phyloP scores from a whole-genome alignment of 495 filamentous ascomycete species.

The Xylaria nigripes region DNA sequence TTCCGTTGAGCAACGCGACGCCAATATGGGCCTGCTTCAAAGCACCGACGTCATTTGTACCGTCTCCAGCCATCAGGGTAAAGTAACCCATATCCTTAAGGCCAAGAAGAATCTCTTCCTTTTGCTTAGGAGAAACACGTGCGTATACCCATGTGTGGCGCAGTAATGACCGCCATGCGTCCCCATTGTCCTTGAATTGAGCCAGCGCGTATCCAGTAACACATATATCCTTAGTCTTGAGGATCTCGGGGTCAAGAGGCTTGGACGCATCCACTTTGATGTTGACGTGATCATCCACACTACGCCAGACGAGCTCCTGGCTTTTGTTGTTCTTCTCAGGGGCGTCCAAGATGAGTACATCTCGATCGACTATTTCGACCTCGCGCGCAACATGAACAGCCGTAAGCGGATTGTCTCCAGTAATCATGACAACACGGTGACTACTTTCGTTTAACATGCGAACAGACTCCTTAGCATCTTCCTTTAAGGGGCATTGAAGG shows the following conservation, averaged over 20 bases:
- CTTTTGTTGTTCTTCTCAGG: conserved; percentile 84
- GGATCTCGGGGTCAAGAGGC: conserved; percentile 70
- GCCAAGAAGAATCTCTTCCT: conserved; percentile 94
- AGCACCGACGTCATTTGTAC: conserved; percentile 96
- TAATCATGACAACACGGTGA: conserved; percentile 98
- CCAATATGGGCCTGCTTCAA: conserved; percentile 98
- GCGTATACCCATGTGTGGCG: conserved; percentile 96
- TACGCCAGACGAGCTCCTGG: conserved; percentile 83
- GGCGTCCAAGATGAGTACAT: conserved; percentile 88
- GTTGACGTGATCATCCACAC: conserved; percentile 80
- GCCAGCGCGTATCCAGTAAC: conserved; percentile 90
- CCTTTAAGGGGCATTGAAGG: conserved; percentile 90
- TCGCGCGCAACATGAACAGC: conserved; percentile 91
- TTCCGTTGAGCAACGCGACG: conserved; percentile 91
- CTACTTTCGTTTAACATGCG: conserved; percentile 98
- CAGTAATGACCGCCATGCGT: conserved; percentile 60
- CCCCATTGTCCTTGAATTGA: conserved; percentile 74
- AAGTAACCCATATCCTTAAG: conserved; percentile 96
- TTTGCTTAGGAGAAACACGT: conserved; percentile 95
- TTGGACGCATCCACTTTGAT: conserved; percentile 82
- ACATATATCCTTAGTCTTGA: conserved; percentile 86
- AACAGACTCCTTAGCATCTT: conserved; percentile 87
- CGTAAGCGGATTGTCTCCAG: conserved; percentile 94
- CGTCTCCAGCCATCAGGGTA: conserved; percentile 97
- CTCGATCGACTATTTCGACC: conserved; percentile 95